Conservation (phyloP, 345 rosid species). For the Aquilaria yunnanensis region DNA sequence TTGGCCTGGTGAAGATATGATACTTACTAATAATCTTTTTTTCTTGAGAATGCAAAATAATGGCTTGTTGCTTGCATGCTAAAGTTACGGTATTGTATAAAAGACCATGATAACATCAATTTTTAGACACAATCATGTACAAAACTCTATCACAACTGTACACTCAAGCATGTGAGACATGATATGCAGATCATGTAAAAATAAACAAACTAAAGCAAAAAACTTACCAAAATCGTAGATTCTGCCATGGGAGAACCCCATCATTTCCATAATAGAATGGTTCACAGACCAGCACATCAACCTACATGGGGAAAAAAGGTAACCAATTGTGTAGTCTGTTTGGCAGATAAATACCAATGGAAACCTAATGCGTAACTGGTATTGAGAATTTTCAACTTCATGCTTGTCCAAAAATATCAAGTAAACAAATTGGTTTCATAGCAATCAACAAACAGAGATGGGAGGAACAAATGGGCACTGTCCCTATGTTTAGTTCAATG, state of each 20-base stretch:
- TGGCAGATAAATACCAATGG: background rate
- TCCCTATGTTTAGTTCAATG: too few species aligned
- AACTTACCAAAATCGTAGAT: constrained; percentile 85
- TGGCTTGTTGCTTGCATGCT: too few species aligned
- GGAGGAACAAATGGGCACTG: background rate
- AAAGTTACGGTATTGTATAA: too few species aligned
- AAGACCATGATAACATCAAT: too few species aligned
- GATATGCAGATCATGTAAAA: too few species aligned
- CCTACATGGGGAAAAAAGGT: constrained; percentile 30
- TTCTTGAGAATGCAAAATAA: too few species aligned
- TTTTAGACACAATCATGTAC: too few species aligned
- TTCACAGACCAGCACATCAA: constrained; percentile 80
- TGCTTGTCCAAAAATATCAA: background rate
- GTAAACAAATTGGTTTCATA: background rate
- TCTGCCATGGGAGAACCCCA: constrained; percentile 86
- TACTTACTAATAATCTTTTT: too few species aligned
- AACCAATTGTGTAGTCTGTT: background rate
- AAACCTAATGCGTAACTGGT: background rate
- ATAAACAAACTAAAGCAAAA: background rate
- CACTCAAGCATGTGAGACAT: too few species aligned
- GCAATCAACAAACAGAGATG: background rate
- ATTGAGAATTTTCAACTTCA: constrained; percentile 1
- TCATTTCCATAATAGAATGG: constrained; percentile 78
- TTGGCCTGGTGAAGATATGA: too few species aligned
- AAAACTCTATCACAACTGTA: too few species aligned